A percentile compares a stretch with the other conserved stretches of the same genome.
phyloP scores from a whole-genome alignment of 73 alveolate genomes.

The Durusdinium trenchii region DNA sequence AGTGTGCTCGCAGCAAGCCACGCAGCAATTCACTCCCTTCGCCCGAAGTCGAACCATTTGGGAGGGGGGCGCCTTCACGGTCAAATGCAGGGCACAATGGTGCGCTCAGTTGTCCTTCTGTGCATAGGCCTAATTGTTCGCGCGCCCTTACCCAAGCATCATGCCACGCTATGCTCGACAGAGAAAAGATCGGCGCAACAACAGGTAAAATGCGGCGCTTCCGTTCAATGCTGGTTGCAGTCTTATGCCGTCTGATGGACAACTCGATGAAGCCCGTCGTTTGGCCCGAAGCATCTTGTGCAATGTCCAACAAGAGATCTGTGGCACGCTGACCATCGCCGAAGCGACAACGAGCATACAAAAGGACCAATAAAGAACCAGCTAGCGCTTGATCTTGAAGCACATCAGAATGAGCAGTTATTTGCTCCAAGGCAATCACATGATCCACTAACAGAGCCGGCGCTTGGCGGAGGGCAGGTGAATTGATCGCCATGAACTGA shows the following conservation, averaged over 20 bases:
- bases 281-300: neutral
- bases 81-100: neutral
- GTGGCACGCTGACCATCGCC: constrained; percentile 49
- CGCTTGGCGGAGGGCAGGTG: neutral
- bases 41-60: neutral
- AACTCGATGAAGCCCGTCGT: constrained; percentile 44
- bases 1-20: no score
- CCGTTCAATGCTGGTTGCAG: neutral
- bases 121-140: neutral
- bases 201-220: constrained; percentile 1
- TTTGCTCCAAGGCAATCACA: neutral
- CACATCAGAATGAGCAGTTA: neutral
- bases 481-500: neutral
- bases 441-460: neutral
- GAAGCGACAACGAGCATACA: constrained; percentile 32
- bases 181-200: neutral
- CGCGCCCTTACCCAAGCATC: constrained; percentile 2
- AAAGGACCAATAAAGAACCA: neutral
- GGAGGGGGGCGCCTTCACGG: neutral
- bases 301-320: neutral
- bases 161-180: neutral
- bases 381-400: neutral
- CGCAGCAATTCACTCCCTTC: no score
- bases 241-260: neutral
- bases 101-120: neutral